These are phyloP conservation scores for Melanomma pulvis-pyrius DNA, from an alignment of 495 filamentous ascomycete species.

Conservation along the genomic window DNA sequence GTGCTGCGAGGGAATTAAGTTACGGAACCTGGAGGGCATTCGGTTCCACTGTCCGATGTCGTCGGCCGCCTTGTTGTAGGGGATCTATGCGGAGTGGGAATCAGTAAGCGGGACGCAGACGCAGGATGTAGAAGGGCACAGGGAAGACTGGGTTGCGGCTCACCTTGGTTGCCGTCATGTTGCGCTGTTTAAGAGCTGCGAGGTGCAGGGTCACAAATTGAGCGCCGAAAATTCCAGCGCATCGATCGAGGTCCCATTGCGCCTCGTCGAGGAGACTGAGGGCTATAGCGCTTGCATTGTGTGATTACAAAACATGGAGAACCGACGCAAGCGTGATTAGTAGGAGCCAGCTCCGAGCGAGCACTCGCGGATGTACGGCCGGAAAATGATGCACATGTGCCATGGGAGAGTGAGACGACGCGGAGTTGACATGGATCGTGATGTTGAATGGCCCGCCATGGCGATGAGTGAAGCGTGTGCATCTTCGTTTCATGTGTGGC, in stretches of 20 bases:
- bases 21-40: constrained; percentile 38
- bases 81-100: background rate
- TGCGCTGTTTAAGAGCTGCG: background rate
- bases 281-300: background rate
- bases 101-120: constrained; percentile 12
- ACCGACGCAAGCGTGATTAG: constrained; percentile 21
- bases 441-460: background rate
- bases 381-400: background rate
- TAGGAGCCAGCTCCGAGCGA: background rate
- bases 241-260: constrained; percentile 5
- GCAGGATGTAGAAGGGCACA: background rate
- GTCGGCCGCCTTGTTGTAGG: background rate
- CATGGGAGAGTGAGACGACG: background rate
- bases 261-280: background rate
- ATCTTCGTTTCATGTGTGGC: no score
- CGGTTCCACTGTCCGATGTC: background rate
- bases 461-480: background rate
- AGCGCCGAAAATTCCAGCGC: background rate
- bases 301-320: constrained; percentile 30
- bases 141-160: background rate
- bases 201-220: background rate
- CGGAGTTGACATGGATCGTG: background rate
- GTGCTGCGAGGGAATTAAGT: constrained; percentile 37
- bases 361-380: background rate
- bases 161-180: constrained; percentile 4